A percentile compares a stretch with the other conserved stretches of the same genome.
phyloP scores from a whole-genome alignment of 495 filamentous ascomycete genomes.

The Penicillium odoratum region DNA sequence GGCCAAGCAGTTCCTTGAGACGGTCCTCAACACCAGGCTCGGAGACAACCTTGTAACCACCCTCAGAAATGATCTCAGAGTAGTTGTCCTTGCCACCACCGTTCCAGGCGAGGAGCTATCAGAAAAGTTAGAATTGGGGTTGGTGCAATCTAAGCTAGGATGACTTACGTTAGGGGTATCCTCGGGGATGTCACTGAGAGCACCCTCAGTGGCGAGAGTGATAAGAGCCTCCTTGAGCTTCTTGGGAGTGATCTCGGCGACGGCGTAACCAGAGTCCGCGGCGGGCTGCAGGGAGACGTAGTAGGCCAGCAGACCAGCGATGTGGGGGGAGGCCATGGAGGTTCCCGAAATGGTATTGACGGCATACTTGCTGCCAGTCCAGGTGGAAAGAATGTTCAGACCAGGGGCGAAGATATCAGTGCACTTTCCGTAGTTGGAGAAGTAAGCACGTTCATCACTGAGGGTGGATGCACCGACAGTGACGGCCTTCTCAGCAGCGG shows the following conservation, averaged over 20 bases:
- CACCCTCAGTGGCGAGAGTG: conserved; percentile 74
- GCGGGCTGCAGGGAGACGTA: conserved; percentile 93
- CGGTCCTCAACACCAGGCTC: conserved; percentile 26
- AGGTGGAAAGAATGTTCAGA: conserved; percentile 94
- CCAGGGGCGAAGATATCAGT: conserved; percentile 99
- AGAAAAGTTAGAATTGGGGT: conserved; percentile 41
- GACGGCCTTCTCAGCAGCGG: conserved; percentile 86
- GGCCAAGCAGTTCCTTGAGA: conserved; percentile 33
- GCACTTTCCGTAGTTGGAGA: conserved; percentile 99
- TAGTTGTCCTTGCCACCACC: conserved; percentile 93
- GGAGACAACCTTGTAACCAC: conserved; percentile 40
- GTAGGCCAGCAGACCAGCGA: conserved; percentile 95
- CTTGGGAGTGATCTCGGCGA: conserved; percentile 86
- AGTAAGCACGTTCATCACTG: conserved; percentile 95
- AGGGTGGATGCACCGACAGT: conserved; percentile 96
- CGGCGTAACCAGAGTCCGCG: conserved; percentile 82
- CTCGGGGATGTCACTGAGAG: conserved; percentile 78
- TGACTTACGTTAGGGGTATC: conserved; percentile 77
- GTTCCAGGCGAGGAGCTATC: conserved; percentile 92
- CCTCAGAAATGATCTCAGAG: conserved; percentile 75
- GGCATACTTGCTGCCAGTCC: conserved; percentile 92
- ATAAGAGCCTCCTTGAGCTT: conserved; percentile 90
- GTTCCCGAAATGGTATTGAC: conserved; percentile 99
- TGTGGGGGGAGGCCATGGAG: conserved; percentile 98
- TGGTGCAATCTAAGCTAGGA: neutral